Conservation (phyloP, 2,329 filamentous ascomycete species). For the Aspergillus oerlinghausenensis region DNA sequence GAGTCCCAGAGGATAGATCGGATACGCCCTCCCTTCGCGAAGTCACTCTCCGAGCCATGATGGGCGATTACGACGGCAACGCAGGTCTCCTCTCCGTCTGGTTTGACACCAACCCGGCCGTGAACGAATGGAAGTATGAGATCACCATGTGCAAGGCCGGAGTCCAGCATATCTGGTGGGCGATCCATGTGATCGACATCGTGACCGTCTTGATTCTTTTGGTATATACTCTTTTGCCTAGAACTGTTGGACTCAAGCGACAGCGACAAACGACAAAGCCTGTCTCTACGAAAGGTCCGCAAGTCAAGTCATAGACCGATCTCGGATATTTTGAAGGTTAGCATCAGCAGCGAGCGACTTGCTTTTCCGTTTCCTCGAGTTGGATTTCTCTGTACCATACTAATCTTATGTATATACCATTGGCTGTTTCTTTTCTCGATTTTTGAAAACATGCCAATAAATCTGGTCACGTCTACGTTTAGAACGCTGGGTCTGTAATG, state of each 20-base stretch:
- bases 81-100: slow-evolving; percentile 82
- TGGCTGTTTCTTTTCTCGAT: background rate
- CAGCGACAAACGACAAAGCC: background rate
- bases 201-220: slow-evolving; percentile 36
- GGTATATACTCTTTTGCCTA: slow-evolving; percentile 9
- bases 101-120: slow-evolving; percentile 63
- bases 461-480: background rate
- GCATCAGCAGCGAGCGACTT: background rate
- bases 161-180: slow-evolving; percentile 92
- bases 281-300: background rate
- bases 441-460: background rate
- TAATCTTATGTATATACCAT: background rate
- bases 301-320: background rate
- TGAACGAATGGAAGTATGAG: slow-evolving; percentile 75
- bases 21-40: slow-evolving; percentile 60
- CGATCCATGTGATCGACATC: slow-evolving; percentile 70
- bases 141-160: slow-evolving; percentile 75
- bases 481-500: background rate
- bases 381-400: background rate
- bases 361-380: background rate
- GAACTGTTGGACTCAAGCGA: background rate
- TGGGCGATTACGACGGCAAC: slow-evolving; percentile 93
- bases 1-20: background rate
- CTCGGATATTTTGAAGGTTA: background rate
- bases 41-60: slow-evolving; percentile 94